Base-by-base conservation (phyloP, 441 rosid species). In the Gossypium trilobum region DNA sequence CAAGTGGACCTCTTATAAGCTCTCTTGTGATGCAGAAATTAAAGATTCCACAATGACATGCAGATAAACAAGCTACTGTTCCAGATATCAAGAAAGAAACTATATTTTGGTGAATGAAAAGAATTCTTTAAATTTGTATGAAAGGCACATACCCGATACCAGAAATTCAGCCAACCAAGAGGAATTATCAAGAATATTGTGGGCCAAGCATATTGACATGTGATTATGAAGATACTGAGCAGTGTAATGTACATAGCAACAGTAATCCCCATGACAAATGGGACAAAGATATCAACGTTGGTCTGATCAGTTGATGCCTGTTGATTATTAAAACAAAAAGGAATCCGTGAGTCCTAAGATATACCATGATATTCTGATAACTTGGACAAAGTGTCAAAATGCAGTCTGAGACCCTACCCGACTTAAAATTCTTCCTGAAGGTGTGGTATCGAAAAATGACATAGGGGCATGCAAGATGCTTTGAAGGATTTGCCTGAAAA, bases 171-270 rank as follows among this genome's bases (percentile, higher is more conserved):
- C 93, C 93, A 94, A 60, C 88, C 88, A 54, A 94, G 97, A 0
- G 97, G 99, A 74, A 92, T 79, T 29, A 94, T 19, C 59, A 94
- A 75, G 87, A 94, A 85, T 33, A 89, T 55, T 0, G 91, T 94
- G 2, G 99, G 99, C 99, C 99, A 94, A 71, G 97, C 88, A 65
- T 91, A 89, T 74, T 94, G 99, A 42, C 99, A 94, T 7, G 92
- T 91, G 78, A 94, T 85, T 63, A 92, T 81, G 80, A 92, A 80
- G 85, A 94, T 94, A 78, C 99, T 83, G 46, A 92, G 87, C 36
- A 92, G 77, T 17, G 95, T 89, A 68, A 86, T 69, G 74, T 89
- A 90, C 93, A 92, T 88, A 66, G 97, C 57, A 51, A 91, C 48
- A 3, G 87, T 79, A 29, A 90, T 17, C 39, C 87, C 83, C 61